phyloP scores from a whole-genome alignment of 2,329 filamentous ascomycete species.

The Neopestalotiopsis sp. region DNA sequence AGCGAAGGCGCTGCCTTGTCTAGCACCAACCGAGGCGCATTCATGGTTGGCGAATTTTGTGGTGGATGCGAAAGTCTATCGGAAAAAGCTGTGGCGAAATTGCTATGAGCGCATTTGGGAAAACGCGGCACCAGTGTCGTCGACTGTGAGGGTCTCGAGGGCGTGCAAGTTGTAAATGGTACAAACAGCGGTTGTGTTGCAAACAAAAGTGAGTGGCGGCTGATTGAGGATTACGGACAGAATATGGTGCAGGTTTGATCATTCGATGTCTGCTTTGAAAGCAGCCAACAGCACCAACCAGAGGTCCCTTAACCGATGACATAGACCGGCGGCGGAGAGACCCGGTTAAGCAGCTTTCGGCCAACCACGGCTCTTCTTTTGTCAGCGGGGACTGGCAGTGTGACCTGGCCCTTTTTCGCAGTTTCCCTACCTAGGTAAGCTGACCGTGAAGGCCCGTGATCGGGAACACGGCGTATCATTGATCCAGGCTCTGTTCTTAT shows the following conservation, averaged over 20 bases:
- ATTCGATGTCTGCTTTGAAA: conserved; percentile 20
- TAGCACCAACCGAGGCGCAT: conserved; percentile 40
- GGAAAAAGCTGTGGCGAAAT: not conserved
- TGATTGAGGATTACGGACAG: not conserved
- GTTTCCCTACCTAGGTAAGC: not conserved
- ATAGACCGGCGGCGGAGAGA: conserved; percentile 14
- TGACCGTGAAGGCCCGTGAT: not conserved
- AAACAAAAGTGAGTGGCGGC: conserved; percentile 6
- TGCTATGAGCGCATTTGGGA: conserved; percentile 15
- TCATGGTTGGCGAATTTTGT: conserved; percentile 44
- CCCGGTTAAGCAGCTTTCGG: not conserved
- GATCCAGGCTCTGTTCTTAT: not conserved
- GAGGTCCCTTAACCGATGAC: conserved; percentile 16
- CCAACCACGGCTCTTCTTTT: conserved; percentile 17
- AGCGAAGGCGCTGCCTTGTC: conserved; percentile 37
- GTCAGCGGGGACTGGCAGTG: not conserved
- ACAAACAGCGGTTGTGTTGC: not conserved
- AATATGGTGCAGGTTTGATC: conserved; percentile 9
- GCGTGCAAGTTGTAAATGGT: not conserved
- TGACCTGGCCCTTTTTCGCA: conserved; percentile 8
- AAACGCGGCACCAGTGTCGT: not conserved
- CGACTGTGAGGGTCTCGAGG: not conserved
- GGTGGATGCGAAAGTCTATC: not conserved
- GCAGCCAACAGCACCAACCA: conserved; percentile 8
- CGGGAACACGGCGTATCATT: not conserved